A percentile compares a stretch with the other conserved stretches of the same genome.
phyloP scores from a whole-genome alignment of 495 filamentous ascomycete species.

The Tetracladium setigerum region DNA sequence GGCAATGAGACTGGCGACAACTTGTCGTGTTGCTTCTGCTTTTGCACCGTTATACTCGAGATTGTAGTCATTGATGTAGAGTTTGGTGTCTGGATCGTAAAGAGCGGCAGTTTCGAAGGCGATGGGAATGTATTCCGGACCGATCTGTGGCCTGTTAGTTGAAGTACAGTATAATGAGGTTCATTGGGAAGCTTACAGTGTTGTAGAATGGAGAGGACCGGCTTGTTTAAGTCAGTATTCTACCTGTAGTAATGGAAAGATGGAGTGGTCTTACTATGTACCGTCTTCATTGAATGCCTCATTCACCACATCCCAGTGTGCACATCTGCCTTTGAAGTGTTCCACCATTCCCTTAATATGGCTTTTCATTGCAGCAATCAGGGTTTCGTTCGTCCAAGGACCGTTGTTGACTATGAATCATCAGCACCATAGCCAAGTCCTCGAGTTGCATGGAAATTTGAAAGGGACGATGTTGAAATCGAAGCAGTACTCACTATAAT shows the following conservation, averaged over 20 bases:
- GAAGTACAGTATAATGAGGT: not conserved
- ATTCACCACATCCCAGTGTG: constrained; percentile 55
- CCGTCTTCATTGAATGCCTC: constrained; percentile 64
- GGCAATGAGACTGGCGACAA: constrained; percentile 46
- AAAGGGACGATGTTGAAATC: too few relatives aligned
- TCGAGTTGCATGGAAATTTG: too few relatives aligned
- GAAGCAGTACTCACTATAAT: constrained; percentile 33
- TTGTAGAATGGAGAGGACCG: constrained; percentile 49
- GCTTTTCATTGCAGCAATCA: constrained; percentile 42
- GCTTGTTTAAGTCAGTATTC: not conserved
- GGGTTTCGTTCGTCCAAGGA: constrained; percentile 46
- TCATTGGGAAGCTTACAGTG: constrained; percentile 17
- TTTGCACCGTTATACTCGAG: constrained; percentile 48
- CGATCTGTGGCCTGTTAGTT: constrained; percentile 24
- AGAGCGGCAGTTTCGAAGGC: constrained; percentile 44
- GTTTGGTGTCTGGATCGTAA: constrained; percentile 49
- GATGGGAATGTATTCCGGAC: constrained; percentile 49
- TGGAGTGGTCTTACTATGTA: constrained; percentile 37
- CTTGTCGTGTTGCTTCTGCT: constrained; percentile 30
- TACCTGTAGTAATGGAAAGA: constrained; percentile 17
- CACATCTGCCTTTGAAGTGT: constrained; percentile 48
- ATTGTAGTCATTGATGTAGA: constrained; percentile 68
- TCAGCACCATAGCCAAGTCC: not conserved
- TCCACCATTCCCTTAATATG: constrained; percentile 45
- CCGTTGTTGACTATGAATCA: constrained; percentile 40